Conservation (phyloP, 768 basidiomycete genomes). For the Amanita subjunquillea region DNA sequence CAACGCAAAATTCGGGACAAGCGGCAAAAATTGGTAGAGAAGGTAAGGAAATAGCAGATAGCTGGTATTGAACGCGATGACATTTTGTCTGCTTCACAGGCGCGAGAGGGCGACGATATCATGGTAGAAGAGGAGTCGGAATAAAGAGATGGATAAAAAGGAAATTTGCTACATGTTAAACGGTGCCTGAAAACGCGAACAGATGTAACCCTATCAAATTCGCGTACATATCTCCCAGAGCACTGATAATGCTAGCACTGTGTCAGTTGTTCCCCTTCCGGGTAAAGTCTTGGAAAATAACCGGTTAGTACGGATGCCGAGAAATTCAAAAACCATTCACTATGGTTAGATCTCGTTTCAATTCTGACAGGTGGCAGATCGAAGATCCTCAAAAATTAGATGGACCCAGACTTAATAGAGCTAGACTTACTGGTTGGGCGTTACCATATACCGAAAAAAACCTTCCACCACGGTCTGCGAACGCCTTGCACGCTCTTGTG, state of each 20-base stretch:
- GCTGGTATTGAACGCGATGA: slow-evolving; percentile 1
- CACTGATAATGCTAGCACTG: too few species aligned
- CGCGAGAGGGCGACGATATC: slow-evolving; percentile 60
- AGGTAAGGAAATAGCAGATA: slow-evolving; percentile 33
- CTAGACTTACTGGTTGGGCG: background rate
- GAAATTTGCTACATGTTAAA: background rate
- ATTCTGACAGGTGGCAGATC: background rate
- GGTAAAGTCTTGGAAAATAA: too few species aligned
- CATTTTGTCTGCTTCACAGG: slow-evolving; percentile 32
- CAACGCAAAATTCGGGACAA: slow-evolving; percentile 76
- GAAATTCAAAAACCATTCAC: too few species aligned
- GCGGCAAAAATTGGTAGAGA: slow-evolving; percentile 57
- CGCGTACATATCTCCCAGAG: too few species aligned
- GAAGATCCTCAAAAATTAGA: background rate
- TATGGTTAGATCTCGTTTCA: too few species aligned
- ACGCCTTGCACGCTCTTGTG: slow-evolving; percentile 73
- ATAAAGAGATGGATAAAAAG: background rate
- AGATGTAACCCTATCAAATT: background rate
- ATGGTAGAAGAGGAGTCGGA: slow-evolving; percentile 43
- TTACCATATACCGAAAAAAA: slow-evolving; percentile 72
- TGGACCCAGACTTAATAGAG: background rate
- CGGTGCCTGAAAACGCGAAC: background rate
- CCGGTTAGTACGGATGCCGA: too few species aligned
- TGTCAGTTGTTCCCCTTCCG: too few species aligned
- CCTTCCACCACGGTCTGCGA: slow-evolving; percentile 74